Conservation (phyloP, 352 stramenopile genomes). For the Phytophthora brassicae region DNA sequence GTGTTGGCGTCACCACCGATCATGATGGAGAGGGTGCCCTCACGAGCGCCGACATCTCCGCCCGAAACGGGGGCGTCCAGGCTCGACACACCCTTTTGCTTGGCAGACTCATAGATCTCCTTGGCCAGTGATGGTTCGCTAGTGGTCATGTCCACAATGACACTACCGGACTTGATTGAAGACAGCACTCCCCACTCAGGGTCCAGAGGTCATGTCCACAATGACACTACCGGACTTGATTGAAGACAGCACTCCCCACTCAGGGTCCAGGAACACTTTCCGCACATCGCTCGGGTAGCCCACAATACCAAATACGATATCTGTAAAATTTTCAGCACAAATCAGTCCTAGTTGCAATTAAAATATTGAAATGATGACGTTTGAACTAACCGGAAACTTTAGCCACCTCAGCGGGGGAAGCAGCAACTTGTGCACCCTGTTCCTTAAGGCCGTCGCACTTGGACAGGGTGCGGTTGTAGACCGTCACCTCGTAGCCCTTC, state of each 20-base stretch:
- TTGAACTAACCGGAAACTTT: conserved; percentile 54
- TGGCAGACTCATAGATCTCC: conserved; percentile 82
- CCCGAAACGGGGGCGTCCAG: conserved; percentile 85
- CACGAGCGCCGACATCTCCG: conserved; percentile 83
- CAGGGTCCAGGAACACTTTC: conserved; percentile 73
- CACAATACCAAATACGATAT: conserved; percentile 91
- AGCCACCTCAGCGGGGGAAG: conserved; percentile 78
- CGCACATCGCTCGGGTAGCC: conserved; percentile 87
- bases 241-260: conserved; percentile 59
- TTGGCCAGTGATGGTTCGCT: conserved; percentile 87
- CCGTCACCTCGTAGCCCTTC: conserved; percentile 83
- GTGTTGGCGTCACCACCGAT: conserved; percentile 80
- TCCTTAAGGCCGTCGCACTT: conserved; percentile 81
- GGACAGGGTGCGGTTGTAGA: conserved; percentile 84
- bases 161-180: conserved; percentile 67
- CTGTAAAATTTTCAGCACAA: conserved; percentile 36
- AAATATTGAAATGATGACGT: neutral
- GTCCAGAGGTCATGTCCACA: conserved; percentile 78
- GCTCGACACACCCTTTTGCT: conserved; percentile 68
- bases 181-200: conserved; percentile 63
- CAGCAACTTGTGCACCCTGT: conserved; percentile 72
- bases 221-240: conserved; percentile 82
- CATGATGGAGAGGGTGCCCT: conserved; percentile 91
- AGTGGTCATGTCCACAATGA: conserved; percentile 92
- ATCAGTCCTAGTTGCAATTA: neutral